Evolutionary conservation across 1,139 yeast species (phyloP), one percentile per base, ranked within the genome.

Genomic region (Kodamaea alishanica): DNA sequence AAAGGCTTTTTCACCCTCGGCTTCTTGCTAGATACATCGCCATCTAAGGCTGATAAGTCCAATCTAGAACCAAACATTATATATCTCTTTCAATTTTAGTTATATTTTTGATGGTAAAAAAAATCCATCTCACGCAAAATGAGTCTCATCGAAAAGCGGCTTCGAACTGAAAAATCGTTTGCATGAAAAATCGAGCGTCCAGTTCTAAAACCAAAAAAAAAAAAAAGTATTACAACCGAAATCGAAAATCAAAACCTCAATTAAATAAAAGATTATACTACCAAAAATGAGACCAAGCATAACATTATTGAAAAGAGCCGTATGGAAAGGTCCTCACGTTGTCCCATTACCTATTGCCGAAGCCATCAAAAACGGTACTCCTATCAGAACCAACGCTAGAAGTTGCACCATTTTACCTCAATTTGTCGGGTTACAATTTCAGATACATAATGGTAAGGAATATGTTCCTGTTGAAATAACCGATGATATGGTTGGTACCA

Each of bases 401-500:
- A 73, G 94, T 31, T 92, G 97, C 58, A 92, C 97, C 20, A 86
- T 92, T 42, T 70, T 92, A 39, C 98, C 98, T 20, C 95, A 87
- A 60, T 90, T 92, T 65, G 96, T 92, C 28, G 98, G 98, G 6
- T 72, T 89, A 44, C 84, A 81, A 55, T 92, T 92, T 63, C 96
- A 92, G 64, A 86, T 92, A 33, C 98, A 92, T 65, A 92, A 92
- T 63, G 98, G 98, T 28, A 86, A 84, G 61, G 95, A 89, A 50
- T 92, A 90, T 58, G 95, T 89, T 35, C 90, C 89, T 40, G 76
- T 92, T 35, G 90, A 84, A 51, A 77, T 92, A 26, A 79, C 85
- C 8, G 97, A 92, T 56, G 95, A 92, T 52, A 92, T 92, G 98
- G 97, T 92, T 48, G 98, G 98, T n/a, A 79, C 82, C 48, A 92